Base-by-base conservation (phyloP, 106 monocot genomes). In the Dendrobium nobile region DNA sequence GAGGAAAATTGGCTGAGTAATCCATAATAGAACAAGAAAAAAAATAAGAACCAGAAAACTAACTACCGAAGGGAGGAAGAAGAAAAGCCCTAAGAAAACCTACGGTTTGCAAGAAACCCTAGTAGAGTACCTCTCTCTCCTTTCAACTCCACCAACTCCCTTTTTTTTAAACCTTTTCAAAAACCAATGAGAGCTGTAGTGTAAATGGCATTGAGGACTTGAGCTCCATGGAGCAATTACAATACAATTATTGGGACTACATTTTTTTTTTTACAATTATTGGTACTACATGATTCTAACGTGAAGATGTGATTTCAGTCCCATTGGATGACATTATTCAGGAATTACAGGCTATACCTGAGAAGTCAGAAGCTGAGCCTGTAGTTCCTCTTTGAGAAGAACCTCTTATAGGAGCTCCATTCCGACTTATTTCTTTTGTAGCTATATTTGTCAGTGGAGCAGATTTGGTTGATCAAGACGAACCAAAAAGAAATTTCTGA, bases 391-490 rank as follows among this genome's bases (percentile, higher is more conserved):
- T 99, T 13, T 79, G 91, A 18, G 98, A 99, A 78, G 95, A 95
- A 7, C 98, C 98, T 4, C 84, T 99, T 45, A 90, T 95, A 37
- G 98, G 98, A 24, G 95, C 98, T 47, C 98, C 98, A n/a, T 93
- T 99, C 79, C 78, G 95, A 20, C 84, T 99, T 68, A 85, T 99
- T 79, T 93, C 95, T 58, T 99, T 93, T 47, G 67, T 99, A 70
- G 88, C 98, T 24, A 91, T 84, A 68, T 99, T 83, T 77, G 95
- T 99, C 17, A 95, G 91, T 41, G 98, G 98, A 73, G 88, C 95
- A 44, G 98, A 99, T 88, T 88, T 99, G 84, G 93, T 91, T 58
- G 54, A 88, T 19, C 75, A 82, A 43, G 85, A 77, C 27, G 64
- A 22, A 18, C 59, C 72, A 13, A 51, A 64, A 64, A 1, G 3